phyloP scores from a whole-genome alignment of 495 filamentous ascomycete species.

The Penicillium odoratum region DNA sequence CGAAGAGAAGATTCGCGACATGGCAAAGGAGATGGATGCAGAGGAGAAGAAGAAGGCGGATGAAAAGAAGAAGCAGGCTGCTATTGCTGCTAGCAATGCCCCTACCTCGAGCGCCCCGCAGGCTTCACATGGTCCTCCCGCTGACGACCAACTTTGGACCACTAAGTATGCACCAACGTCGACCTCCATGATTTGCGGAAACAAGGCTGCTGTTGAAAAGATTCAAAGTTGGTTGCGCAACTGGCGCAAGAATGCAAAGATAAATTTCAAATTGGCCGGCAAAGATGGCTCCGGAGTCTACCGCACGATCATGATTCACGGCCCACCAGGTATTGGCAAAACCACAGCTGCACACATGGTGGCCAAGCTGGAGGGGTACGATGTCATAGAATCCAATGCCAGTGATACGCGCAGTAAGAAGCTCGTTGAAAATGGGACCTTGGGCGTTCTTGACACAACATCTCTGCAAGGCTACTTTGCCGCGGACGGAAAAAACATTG shows the following conservation, averaged over 20 bases:
- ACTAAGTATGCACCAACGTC: conserved; percentile 89
- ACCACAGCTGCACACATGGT: conserved; percentile 95
- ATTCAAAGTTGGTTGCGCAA: conserved; percentile 81
- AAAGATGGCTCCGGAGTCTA: conserved; percentile 76
- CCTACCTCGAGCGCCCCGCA: conserved; percentile 17
- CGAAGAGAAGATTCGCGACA: conserved; percentile 69
- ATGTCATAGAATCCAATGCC: conserved; percentile 92
- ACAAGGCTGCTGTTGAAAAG: conserved; percentile 87
- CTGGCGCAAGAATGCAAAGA: conserved; percentile 74
- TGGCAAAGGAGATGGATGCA: conserved; percentile 80
- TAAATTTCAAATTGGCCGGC: conserved; percentile 73
- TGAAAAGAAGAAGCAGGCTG: conserved; percentile 43
- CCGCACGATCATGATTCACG: conserved; percentile 88
- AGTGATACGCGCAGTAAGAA: conserved; percentile 98
- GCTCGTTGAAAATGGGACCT: conserved; percentile 81
- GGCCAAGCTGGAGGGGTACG: conserved; percentile 89
- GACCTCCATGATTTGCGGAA: conserved; percentile 88
- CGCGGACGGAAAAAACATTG: conserved; percentile 76
- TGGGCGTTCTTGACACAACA: conserved; percentile 88
- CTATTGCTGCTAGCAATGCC: conserved; percentile 18
- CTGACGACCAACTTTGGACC: conserved; percentile 82
- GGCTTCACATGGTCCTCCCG: conserved; percentile 28
- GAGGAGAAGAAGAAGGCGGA: conserved; percentile 56
- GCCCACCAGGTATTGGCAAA: conserved; percentile 96
- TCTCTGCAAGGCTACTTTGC: conserved; percentile 92